These are phyloP conservation scores for Coffea humblotiana DNA, from an alignment of 305 asterid genomes.

Conservation along the genomic window DNA sequence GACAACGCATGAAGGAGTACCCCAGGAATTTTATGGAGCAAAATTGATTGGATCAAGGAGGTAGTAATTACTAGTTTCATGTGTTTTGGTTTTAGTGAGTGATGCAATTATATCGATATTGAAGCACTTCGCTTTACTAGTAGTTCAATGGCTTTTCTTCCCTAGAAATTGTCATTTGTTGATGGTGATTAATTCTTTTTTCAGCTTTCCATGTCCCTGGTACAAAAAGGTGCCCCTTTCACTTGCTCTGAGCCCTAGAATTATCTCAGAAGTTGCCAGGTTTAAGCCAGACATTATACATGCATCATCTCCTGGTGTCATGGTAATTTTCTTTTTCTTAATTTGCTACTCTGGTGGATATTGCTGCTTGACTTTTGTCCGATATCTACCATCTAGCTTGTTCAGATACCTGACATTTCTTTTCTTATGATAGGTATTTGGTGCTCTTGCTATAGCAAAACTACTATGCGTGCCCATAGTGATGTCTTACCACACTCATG, in stretches of 20 bases:
- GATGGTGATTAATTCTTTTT: conserved; percentile 18
- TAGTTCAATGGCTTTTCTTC: not conserved
- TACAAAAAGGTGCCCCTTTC: conserved; percentile 91
- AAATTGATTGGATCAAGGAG: conserved; percentile 88
- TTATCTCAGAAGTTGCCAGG: conserved; percentile 80
- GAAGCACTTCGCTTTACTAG: not conserved
- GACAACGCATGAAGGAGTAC: conserved; percentile 98
- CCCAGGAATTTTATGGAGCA: conserved; percentile 94
- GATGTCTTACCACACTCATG: conserved; percentile 98
- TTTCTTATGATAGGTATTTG: conserved; percentile 64
- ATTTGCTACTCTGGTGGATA: not conserved
- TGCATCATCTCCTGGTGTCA: conserved; percentile 97
- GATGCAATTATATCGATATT: conserved; percentile 5
- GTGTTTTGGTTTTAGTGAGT: conserved; percentile 13
- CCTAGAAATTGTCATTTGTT: conserved; percentile 9
- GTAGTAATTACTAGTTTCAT: conserved; percentile 35
- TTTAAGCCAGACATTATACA: conserved; percentile 99
- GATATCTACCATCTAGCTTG: not conserved
- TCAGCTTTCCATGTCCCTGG: conserved; percentile 94
- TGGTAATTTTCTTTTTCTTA: conserved; percentile 45
- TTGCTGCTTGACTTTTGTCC: not conserved
- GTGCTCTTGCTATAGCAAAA: conserved; percentile 89
- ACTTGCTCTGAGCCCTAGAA: conserved; percentile 98
- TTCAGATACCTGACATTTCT: conserved; percentile 16
- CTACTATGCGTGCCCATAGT: conserved; percentile 80